phyloP scores from a whole-genome alignment of 805 yeast genomes.

The Yamadazyma akitaensis region DNA sequence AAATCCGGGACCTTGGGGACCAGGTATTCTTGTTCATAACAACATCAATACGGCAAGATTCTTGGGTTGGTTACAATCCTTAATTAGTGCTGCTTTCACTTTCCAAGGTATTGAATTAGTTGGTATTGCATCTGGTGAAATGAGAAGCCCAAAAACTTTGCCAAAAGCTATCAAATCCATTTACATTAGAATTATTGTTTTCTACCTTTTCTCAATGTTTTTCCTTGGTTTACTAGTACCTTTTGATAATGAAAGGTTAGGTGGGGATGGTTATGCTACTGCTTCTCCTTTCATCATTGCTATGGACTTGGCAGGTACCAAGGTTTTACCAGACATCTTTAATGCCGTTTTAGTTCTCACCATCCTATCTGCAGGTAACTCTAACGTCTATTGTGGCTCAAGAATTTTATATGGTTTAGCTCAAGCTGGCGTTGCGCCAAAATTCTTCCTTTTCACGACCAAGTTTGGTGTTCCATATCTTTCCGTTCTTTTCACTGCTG shows the following conservation, averaged over 20 bases:
- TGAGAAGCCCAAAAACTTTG: constrained; percentile 64
- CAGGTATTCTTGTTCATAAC: constrained; percentile 51
- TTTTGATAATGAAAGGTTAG: constrained; percentile 55
- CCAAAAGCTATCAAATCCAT: constrained; percentile 73
- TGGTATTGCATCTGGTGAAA: constrained; percentile 75
- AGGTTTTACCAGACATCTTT: constrained; percentile 63
- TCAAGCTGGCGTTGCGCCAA: constrained; percentile 56
- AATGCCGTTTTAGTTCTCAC: constrained; percentile 68
- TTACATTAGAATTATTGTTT: constrained; percentile 59
- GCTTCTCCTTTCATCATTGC: constrained; percentile 75
- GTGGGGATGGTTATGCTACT: constrained; percentile 39
- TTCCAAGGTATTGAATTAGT: constrained; percentile 77
- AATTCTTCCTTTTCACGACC: constrained; percentile 46
- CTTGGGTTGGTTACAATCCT: constrained; percentile 66
- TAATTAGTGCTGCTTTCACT: constrained; percentile 74
- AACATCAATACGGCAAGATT: constrained; percentile 54
- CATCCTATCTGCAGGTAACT: constrained; percentile 76
- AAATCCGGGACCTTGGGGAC: constrained; percentile 74
- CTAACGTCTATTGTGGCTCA: constrained; percentile 70
- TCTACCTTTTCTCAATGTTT: constrained; percentile 62
- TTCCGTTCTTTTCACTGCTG: constrained; percentile 54
- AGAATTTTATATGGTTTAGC: constrained; percentile 66
- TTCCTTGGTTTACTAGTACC: constrained; percentile 73
- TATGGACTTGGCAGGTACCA: constrained; percentile 64
- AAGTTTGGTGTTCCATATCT: constrained; percentile 59